Base-by-base conservation (phyloP, 805 yeast species). In the Torulaspora maleeae region DNA sequence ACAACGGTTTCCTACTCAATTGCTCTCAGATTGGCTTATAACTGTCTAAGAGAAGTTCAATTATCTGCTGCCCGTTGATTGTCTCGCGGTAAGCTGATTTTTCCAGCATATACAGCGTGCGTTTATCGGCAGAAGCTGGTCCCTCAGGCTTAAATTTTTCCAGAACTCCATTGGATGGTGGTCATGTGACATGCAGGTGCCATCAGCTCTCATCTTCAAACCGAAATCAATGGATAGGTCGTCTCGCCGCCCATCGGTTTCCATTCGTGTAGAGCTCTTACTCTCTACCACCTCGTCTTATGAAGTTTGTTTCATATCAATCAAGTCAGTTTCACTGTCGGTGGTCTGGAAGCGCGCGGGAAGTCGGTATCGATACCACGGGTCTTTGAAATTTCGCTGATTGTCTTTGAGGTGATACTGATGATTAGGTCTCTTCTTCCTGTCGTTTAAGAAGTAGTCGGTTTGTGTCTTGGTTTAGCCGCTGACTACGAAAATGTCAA, bases 81-180 rank as follows among this genome's bases (percentile, higher is more conserved):
- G 16, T 15, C 35, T 32, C 30, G 35, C 22, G 22, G 20, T 32
- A 32, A 29, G 34, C 35, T 19, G 27, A 29, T 25, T 38, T 38
- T 38, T 32, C 34, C 27, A 38, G 10, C 35, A 38, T 13, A 19
- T 28, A 10, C 15, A 32, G 16, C 13, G 32, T 38, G 45, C 45
- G 40, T 44, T 38, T 34, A 44, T 44, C 43, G 47, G 47, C 19
- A 28, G 30, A 22, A 15, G 35, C 35, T 32, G 35, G 17, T 16
- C 17, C n/a, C 19, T 9, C 30, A 20, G 16, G 12, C 12, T 20
- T 17, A 2, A 38, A 27, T 28, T 38, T 32, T 38, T 15, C 34
- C 11, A 17, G 20, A 11, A 17, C 28, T 19, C 29, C 35, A 38
- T 38, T 38, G 41, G 41, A 12, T 16, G 27, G 16, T 10, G 13